phyloP scores from a whole-genome alignment of 441 rosid genomes.

The Manihot esculenta region DNA sequence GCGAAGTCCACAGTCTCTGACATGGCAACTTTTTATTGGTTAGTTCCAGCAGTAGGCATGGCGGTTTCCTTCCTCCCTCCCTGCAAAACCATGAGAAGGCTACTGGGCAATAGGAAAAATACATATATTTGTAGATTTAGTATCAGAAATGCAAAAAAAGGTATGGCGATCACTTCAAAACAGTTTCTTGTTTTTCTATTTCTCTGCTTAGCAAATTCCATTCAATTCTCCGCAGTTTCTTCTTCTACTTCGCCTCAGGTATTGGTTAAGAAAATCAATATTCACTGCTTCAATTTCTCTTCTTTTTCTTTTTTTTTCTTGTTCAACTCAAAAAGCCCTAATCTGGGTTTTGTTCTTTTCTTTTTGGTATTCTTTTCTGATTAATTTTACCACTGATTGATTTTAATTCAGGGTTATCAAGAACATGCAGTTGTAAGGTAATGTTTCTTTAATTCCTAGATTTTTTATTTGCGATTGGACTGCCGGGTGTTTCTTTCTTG shows the following conservation, averaged over 20 bases:
- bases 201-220: constrained; percentile 20
- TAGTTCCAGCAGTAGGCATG: neutral
- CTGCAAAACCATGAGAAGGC: neutral
- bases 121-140: neutral
- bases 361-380: neutral
- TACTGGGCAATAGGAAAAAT: too few species aligned
- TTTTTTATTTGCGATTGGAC: neutral
- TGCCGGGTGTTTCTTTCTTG: too few species aligned
- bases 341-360: neutral
- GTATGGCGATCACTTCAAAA: constrained; percentile 23
- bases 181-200: constrained; percentile 21
- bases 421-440: constrained; percentile 45
- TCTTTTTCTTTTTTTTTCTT: neutral
- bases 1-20: neutral
- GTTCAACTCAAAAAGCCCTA: neutral
- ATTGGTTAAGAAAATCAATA: neutral
- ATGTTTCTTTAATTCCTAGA: neutral
- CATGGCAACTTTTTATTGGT: constrained; percentile 11
- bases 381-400: neutral
- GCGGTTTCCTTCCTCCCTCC: neutral
- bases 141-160: constrained; percentile 16
- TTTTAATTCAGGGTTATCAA: constrained; percentile 33
- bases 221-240: constrained; percentile 16
- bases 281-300: neutral
- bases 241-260: constrained; percentile 28